These are phyloP conservation scores for Noccaea bulbosa DNA, from an alignment of 345 rosid genomes.

Conservation along the genomic window DNA sequence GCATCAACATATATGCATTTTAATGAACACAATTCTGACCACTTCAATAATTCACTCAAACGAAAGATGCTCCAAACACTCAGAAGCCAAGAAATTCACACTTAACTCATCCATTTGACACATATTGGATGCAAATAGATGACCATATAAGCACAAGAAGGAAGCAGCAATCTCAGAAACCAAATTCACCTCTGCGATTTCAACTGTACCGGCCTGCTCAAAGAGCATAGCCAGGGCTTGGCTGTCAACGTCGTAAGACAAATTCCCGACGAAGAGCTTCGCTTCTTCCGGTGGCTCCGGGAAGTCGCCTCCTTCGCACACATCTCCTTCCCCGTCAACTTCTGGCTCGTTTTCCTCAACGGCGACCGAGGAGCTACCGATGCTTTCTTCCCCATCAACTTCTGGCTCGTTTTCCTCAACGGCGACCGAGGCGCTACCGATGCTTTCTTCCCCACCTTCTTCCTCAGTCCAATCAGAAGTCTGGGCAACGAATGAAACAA, in stretches of 20 bases:
- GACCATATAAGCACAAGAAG: neutral
- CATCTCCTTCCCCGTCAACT: slow-evolving; percentile 8
- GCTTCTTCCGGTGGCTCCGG: slow-evolving; percentile 80
- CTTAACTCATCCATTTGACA: slow-evolving; percentile 6
- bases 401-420: slow-evolving; percentile 49
- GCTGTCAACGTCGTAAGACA: slow-evolving; percentile 81
- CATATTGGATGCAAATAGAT: neutral
- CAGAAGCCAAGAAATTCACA: neutral
- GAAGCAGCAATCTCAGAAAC: neutral
- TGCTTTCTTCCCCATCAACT: neutral
- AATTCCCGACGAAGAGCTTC: slow-evolving; percentile 84
- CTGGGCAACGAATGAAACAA: slow-evolving; percentile 58
- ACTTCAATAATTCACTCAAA: neutral
- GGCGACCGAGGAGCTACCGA: too few species aligned
- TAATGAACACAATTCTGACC: slow-evolving; percentile 2
- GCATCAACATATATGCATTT: neutral
- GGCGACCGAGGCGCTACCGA: slow-evolving; percentile 48
- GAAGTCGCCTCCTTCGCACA: slow-evolving; percentile 30
- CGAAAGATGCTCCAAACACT: neutral
- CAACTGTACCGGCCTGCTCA: slow-evolving; percentile 89
- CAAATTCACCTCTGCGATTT: slow-evolving; percentile 78
- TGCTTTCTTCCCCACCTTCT: slow-evolving; percentile 38
- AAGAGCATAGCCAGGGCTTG: slow-evolving; percentile 80
- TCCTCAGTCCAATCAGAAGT: slow-evolving; percentile 70
- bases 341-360: slow-evolving; percentile 49